phyloP scores from a whole-genome alignment of 75 land plant genomes.

The Cupressus sempervirens region DNA sequence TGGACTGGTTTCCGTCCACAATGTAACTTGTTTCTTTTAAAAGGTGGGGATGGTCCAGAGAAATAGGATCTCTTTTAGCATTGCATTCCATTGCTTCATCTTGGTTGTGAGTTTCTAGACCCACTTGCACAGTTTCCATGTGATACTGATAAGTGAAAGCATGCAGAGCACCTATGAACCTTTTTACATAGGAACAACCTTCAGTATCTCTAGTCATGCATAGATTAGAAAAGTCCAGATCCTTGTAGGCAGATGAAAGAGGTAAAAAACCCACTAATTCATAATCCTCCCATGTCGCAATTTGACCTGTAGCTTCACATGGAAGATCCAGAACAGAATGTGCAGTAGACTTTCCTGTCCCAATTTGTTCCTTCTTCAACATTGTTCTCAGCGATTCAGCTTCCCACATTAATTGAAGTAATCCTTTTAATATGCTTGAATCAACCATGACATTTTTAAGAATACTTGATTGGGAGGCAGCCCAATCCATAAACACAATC shows the following conservation, averaged over 20 bases:
- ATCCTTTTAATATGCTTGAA: background rate
- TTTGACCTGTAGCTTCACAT: background rate
- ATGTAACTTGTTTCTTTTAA: conserved; percentile 2
- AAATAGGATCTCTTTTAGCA: background rate
- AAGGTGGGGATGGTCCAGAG: background rate
- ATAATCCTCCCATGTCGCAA: conserved; percentile 6
- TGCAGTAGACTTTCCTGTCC: background rate
- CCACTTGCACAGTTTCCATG: background rate
- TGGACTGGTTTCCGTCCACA: background rate
- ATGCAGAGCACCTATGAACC: background rate
- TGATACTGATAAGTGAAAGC: background rate
- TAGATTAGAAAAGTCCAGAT: conserved; percentile 8
- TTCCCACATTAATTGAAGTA: background rate
- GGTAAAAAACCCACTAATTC: conserved; percentile 8
- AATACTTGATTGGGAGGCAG: background rate
- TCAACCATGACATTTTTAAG: conserved; percentile 7
- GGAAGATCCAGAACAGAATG: background rate
- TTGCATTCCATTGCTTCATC: background rate
- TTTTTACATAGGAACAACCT: background rate
- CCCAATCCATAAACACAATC: conserved; percentile 9
- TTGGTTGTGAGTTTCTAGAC: background rate
- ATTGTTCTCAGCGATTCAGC: background rate
- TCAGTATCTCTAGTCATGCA: conserved; percentile 6
- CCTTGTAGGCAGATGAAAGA: background rate
- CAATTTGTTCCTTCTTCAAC: background rate